Percentiles rank a stretch among this genome's conserved stretches.
Evolutionary conservation across 768 basidiomycete species (phyloP).

Genomic region (Russula sp.): DNA sequence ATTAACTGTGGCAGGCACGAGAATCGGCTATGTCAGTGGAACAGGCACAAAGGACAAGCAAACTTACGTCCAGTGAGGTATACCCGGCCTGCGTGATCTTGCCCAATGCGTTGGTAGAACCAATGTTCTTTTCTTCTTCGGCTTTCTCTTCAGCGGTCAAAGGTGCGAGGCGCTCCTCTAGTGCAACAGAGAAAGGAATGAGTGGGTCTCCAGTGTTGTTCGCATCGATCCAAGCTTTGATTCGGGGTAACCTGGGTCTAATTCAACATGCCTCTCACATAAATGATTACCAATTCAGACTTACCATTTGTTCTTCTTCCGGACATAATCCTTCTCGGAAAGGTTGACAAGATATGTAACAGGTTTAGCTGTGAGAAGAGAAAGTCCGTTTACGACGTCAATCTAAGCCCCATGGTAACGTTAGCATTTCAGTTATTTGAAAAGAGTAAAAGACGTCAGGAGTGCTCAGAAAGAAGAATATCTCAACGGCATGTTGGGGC

Average conservation of each 20-base stretch:
- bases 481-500: conserved; percentile 75
- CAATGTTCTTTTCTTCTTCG: conserved; percentile 69
- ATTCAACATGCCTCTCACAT: background rate
- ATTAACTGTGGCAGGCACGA: conserved; percentile 56
- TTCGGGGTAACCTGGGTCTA: conserved; percentile 75
- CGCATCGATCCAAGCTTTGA: conserved; percentile 96
- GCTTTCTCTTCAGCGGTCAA: conserved; percentile 63
- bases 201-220: conserved; percentile 94
- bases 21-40: background rate
- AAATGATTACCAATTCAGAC: conserved; percentile 12
- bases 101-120: conserved; percentile 70
- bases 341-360: conserved; percentile 98
- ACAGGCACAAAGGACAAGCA: background rate
- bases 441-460: background rate
- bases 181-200: conserved; percentile 94
- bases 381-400: conserved; percentile 84
- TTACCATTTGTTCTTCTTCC: conserved; percentile 99
- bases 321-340: conserved; percentile 87
- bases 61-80: conserved; percentile 70
- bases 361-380: conserved; percentile 92
- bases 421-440: background rate
- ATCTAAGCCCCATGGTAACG: conserved; percentile 49
- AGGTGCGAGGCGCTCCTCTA: conserved; percentile 82
- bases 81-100: conserved; percentile 98
- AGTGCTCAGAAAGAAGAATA: conserved; percentile 34